Conservation (phyloP, 2,329 filamentous ascomycete genomes). For the Claviceps africana region DNA sequence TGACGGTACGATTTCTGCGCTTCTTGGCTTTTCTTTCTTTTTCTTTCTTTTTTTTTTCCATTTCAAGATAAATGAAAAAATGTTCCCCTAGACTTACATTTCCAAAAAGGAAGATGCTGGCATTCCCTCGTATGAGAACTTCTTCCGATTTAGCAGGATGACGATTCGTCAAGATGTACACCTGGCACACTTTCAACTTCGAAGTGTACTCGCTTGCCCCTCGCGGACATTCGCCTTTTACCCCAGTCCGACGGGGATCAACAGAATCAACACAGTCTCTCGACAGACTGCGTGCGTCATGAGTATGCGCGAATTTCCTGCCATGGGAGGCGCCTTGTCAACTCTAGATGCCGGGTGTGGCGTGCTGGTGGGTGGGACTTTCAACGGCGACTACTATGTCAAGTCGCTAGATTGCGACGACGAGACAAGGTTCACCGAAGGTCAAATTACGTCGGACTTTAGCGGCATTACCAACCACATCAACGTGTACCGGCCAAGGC, state of each 20-base stretch:
- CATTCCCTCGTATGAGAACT: constrained; percentile 30
- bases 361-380: constrained; percentile 45
- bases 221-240: constrained; percentile 45
- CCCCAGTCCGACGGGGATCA: constrained; percentile 33
- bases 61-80: background rate
- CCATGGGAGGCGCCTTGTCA: constrained; percentile 29
- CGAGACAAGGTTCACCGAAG: constrained; percentile 23
- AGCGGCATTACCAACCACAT: constrained; percentile 54
- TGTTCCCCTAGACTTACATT: background rate
- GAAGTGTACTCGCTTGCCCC: constrained; percentile 45
- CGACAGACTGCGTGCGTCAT: constrained; percentile 31
- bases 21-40: background rate
- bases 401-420: constrained; percentile 29
- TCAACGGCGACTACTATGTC: constrained; percentile 41
- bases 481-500: constrained; percentile 40
- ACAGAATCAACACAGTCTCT: constrained; percentile 37
- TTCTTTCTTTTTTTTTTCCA: background rate
- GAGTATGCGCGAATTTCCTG: constrained; percentile 24
- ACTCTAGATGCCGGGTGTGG: constrained; percentile 38
- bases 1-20: constrained; percentile 28
- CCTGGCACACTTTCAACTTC: constrained; percentile 52
- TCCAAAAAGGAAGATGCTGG: constrained; percentile 9
- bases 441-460: constrained; percentile 31
- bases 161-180: constrained; percentile 38
- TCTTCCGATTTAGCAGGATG: constrained; percentile 46